Base-by-base conservation (phyloP, 2,329 filamentous ascomycete species). In the Colletotrichum lini region DNA sequence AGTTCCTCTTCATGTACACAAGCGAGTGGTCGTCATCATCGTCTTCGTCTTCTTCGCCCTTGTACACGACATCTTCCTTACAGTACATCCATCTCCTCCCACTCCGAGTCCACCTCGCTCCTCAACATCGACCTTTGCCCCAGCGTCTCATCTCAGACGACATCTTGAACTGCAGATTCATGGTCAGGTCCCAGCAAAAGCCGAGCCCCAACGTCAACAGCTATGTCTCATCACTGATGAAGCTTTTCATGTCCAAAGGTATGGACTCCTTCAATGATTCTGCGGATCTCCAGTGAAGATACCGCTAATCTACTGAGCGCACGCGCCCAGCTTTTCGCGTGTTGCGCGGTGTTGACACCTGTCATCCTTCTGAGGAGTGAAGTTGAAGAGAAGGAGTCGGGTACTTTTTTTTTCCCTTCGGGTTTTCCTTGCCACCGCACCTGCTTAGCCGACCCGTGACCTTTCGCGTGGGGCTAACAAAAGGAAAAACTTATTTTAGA, bases 191-290 rank as follows among this genome's bases (percentile, higher is more conserved):
- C 63, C 63, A 58, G 63, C 44, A 12, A n/a, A 42, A 50, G 53
- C 44, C 30, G 53, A n/a, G 16, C 9, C 63, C 52, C 44, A 50
- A 65, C 53, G 42, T 65, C 44, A 30, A 58, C 53, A 65, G 53
- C 42, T 26, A 58, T 50, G 63, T 58, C 44, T 65, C 52, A 58
- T 65, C 53, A 65, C 63, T 52, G 63, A 65, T 65, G 63, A 26
- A 65, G 63, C 53, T 65, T 58, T 50, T 52, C 44, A 44, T 7
- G 23, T 63, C 47, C 18, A 3, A 53, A 65, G 53, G 62, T 52
- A 50, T 58, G 62, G 52, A 56, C 42, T 56, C 52, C 42, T 57
- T 57, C 26, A 2, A 21, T 65, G 61, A 57, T 38, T 65, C 26
- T 2, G 61, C 50, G 40, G 23, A 54, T 54, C 61, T 56, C 35